Conservation (phyloP, 768 basidiomycete genomes). For the Boletus subcaerulescens region DNA sequence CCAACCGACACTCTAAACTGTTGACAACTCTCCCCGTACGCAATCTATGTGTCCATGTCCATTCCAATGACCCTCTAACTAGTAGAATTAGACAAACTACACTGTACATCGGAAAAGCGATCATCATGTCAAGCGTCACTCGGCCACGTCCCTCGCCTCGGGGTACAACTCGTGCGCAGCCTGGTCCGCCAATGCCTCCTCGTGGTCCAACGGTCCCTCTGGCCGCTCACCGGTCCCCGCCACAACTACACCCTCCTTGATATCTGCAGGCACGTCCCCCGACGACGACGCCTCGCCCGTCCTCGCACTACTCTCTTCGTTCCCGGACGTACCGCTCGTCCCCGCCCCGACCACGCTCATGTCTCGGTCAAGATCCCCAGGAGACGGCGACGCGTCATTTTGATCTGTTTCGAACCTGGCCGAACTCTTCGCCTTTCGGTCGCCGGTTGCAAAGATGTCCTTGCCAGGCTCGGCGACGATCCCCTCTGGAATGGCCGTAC, state of each 20-base stretch:
- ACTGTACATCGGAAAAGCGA: too few species aligned
- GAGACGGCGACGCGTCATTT: neutral
- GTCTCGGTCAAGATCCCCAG: slow-evolving; percentile 26
- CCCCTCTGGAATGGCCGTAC: slow-evolving; percentile 42
- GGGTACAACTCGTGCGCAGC: slow-evolving; percentile 56
- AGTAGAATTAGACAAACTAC: too few species aligned
- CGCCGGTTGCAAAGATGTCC: slow-evolving; percentile 63
- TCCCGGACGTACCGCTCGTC: too few species aligned
- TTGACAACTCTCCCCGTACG: too few species aligned
- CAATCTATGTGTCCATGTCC: too few species aligned
- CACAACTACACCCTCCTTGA: too few species aligned
- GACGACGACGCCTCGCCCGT: too few species aligned
- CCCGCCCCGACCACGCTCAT: slow-evolving; percentile 33
- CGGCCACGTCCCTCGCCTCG: slow-evolving; percentile 20
- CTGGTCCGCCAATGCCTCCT: slow-evolving; percentile 49
- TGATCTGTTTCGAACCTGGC: slow-evolving; percentile 8
- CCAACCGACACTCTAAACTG: too few species aligned
- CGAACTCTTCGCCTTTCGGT: slow-evolving; percentile 46
- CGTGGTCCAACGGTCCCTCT: slow-evolving; percentile 47
- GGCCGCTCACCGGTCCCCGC: slow-evolving; percentile 7
- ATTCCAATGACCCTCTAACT: too few species aligned
- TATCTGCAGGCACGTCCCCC: too few species aligned
- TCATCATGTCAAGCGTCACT: too few species aligned
- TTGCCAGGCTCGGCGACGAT: slow-evolving; percentile 69
- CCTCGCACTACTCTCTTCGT: too few species aligned